phyloP scores from a whole-genome alignment of 257 asterid genomes.

The Salvia hispanica region DNA sequence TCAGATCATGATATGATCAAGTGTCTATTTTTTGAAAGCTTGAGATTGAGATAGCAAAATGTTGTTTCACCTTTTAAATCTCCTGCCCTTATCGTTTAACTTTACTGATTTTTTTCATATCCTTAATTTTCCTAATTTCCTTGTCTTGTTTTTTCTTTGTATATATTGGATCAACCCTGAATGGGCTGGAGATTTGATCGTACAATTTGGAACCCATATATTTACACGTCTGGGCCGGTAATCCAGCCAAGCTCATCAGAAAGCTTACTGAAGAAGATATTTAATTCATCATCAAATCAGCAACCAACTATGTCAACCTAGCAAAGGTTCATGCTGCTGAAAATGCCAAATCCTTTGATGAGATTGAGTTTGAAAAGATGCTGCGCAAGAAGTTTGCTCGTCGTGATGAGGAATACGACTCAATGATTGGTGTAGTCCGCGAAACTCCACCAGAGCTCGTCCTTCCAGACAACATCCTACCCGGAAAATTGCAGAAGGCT shows the following conservation, averaged over 20 bases:
- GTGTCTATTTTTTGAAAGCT: not conserved
- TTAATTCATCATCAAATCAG: slow-evolving; percentile 71
- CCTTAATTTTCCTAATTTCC: not conserved
- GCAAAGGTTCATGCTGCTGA: slow-evolving; percentile 86
- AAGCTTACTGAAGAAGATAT: slow-evolving; percentile 77
- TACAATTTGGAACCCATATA: slow-evolving; percentile 14
- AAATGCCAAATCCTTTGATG: slow-evolving; percentile 70
- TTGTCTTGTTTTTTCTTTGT: not conserved
- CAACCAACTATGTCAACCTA: slow-evolving; percentile 68
- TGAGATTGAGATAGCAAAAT: not conserved
- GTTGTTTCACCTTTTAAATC: not conserved
- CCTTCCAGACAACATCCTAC: slow-evolving; percentile 79
- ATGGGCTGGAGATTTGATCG: not conserved
- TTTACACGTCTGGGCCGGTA: slow-evolving; percentile 83
- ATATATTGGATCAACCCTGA: not conserved
- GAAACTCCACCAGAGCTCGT: slow-evolving; percentile 80
- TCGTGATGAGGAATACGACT: slow-evolving; percentile 77
- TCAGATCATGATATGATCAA: slow-evolving; percentile 1
- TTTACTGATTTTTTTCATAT: not conserved
- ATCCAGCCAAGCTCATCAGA: slow-evolving; percentile 85
- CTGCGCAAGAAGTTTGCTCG: slow-evolving; percentile 75
- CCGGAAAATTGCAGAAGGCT: slow-evolving; percentile 57
- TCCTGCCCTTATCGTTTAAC: not conserved
- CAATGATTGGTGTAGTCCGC: slow-evolving; percentile 72
- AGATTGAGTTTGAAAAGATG: slow-evolving; percentile 72